Conservation (phyloP, 177 flowering plant species). For the Vitis hybrid region DNA sequence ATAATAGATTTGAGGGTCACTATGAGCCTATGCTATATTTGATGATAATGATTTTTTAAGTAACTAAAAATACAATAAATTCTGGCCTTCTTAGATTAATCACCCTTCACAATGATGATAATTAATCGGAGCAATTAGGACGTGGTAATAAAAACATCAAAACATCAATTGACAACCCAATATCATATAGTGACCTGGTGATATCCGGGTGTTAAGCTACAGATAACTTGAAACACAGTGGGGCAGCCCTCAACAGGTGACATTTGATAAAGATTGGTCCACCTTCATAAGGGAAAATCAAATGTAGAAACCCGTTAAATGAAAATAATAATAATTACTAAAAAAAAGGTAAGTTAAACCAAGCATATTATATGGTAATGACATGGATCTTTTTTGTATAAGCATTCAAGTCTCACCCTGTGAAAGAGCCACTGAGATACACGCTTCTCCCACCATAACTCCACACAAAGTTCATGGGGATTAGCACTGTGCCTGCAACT, state of each 20-base stretch:
- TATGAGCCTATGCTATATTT: no score
- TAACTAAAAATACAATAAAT: no score
- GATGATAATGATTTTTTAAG: no score
- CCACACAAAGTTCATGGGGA: slow-evolving; percentile 56
- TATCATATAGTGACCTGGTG: slow-evolving; percentile 49
- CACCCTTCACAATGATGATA: no score
- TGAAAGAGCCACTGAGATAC: slow-evolving; percentile 49
- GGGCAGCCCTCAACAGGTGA: slow-evolving; percentile 92
- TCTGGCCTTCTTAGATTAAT: no score
- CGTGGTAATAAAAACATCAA: background rate
- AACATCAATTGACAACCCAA: background rate
- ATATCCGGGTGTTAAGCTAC: slow-evolving; percentile 57
- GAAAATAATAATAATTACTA: background rate
- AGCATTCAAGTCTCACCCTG: slow-evolving; percentile 31
- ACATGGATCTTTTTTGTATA: background rate
- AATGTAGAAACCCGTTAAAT: background rate
- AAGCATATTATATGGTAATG: background rate
- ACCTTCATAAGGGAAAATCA: slow-evolving; percentile 33
- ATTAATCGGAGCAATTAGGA: background rate
- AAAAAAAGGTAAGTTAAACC: background rate
- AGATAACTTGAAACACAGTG: slow-evolving; percentile 79
- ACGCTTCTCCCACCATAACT: slow-evolving; percentile 52
- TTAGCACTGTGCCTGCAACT: slow-evolving; percentile 19
- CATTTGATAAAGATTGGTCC: slow-evolving; percentile 56
- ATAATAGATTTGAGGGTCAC: no score